A percentile compares a stretch with the other conserved stretches of the same genome.
phyloP scores from a whole-genome alignment of 1,284 basidiomycete species.

The Dichomitus squalens region DNA sequence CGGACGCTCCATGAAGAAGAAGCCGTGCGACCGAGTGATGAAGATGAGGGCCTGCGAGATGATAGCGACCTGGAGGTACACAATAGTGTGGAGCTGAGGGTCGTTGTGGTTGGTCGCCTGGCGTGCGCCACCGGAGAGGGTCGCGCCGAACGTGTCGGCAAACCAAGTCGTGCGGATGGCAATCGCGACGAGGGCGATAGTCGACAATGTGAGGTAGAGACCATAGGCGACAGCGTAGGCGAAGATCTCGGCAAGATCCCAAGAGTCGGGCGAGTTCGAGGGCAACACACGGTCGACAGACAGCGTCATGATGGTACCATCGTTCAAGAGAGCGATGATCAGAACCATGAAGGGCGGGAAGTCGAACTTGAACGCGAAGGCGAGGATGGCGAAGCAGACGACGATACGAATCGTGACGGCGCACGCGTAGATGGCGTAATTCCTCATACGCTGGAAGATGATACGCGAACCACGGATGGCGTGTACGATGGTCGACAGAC shows the following conservation, averaged over 20 bases:
- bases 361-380: conserved; percentile 95
- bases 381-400: conserved; percentile 94
- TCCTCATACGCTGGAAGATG: conserved; percentile 98
- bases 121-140: conserved; percentile 45
- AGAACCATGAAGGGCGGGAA: conserved; percentile 99
- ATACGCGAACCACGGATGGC: conserved; percentile 94
- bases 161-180: conserved; percentile 92
- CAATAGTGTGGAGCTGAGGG: conserved; percentile 74
- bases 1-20: conserved; percentile 98
- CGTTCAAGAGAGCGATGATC: conserved; percentile 95
- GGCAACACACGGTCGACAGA: conserved; percentile 97
- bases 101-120: conserved; percentile 62
- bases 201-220: conserved; percentile 89
- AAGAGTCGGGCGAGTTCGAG: conserved; percentile 89
- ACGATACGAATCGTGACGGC: conserved; percentile 98
- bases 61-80: conserved; percentile 94
- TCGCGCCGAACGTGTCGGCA: conserved; percentile 83
- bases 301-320: conserved; percentile 99
- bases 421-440: conserved; percentile 92
- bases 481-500: conserved; percentile 96
- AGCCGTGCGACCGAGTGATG: conserved; percentile 93
- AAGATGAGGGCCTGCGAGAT: conserved; percentile 99
- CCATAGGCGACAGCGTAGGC: conserved; percentile 95
- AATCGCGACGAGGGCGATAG: conserved; percentile 81
- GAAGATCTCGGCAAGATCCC: conserved; percentile 97